These are phyloP conservation scores for Agapanthus africanus DNA, from an alignment of 106 monocot genomes.

Conservation along the genomic window DNA sequence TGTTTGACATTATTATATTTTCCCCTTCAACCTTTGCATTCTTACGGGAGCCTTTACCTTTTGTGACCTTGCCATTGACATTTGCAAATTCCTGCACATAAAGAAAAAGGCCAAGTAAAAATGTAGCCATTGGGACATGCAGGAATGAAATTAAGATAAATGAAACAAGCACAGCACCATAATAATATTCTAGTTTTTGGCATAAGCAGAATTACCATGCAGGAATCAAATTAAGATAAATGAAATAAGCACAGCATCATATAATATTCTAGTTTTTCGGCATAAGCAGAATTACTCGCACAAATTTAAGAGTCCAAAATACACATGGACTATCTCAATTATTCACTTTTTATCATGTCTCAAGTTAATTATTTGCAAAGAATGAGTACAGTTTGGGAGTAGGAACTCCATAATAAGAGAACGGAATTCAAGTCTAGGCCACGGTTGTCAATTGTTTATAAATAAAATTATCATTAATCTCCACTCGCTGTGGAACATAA, in stretches of 20 bases:
- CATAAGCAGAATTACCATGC: too few species aligned
- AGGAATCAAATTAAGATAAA: too few species aligned
- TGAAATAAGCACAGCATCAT: too few species aligned
- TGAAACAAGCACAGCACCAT: too few species aligned
- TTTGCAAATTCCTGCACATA: slow-evolving; percentile 71
- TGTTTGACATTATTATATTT: slow-evolving; percentile 21
- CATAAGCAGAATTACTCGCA: neutral
- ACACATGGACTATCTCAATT: neutral
- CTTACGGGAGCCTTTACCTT: slow-evolving; percentile 59
- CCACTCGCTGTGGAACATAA: neutral
- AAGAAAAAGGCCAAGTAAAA: neutral
- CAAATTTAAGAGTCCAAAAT: neutral
- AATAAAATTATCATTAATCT: neutral
- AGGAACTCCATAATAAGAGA: neutral
- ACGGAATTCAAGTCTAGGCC: neutral
- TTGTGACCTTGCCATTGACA: slow-evolving; percentile 51
- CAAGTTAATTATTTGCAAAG: neutral
- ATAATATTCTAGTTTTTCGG: too few species aligned
- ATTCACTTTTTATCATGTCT: too few species aligned
- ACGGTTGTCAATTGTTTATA: neutral
- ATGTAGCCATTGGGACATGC: neutral
- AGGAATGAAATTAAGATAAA: too few species aligned
- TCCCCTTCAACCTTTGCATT: slow-evolving; percentile 34
- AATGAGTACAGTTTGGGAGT: neutral
- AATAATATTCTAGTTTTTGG: too few species aligned